Conservation (phyloP, 257 asterid genomes). For the Lycium barbarum region DNA sequence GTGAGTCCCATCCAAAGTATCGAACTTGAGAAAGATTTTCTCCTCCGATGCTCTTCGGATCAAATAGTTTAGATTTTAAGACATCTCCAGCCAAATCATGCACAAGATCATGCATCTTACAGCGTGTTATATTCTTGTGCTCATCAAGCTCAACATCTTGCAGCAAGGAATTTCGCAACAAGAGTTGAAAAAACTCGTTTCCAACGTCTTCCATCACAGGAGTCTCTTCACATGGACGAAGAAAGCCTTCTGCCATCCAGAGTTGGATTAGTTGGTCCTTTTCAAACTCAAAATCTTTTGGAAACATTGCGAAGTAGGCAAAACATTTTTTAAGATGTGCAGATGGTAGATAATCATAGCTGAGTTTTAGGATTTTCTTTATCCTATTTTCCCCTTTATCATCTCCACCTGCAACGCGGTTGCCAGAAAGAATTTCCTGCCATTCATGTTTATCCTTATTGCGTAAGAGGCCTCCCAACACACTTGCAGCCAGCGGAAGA, state of each 20-base stretch:
- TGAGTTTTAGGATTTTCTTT: conserved; percentile 35
- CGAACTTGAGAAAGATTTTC: background rate
- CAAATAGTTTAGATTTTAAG: conserved; percentile 11
- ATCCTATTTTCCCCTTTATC: background rate
- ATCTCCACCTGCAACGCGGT: background rate
- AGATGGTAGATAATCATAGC: conserved; percentile 35
- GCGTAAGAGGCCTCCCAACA: conserved; percentile 21
- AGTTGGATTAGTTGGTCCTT: conserved; percentile 36
- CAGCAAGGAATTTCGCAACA: conserved; percentile 34
- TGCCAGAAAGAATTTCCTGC: background rate
- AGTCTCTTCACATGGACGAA: conserved; percentile 18
- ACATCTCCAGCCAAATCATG: conserved; percentile 38
- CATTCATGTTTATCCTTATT: conserved; percentile 31
- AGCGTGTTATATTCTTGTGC: background rate
- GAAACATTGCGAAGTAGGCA: conserved; percentile 37
- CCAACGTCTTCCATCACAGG: conserved; percentile 38
- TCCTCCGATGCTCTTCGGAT: background rate
- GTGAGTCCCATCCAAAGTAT: conserved; percentile 21
- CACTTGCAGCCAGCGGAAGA: conserved; percentile 37
- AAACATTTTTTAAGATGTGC: conserved; percentile 34
- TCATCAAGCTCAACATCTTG: conserved; percentile 30
- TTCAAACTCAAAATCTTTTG: conserved; percentile 31
- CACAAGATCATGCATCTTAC: conserved; percentile 48
- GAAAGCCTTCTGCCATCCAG: conserved; percentile 43
- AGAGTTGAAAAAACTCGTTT: conserved; percentile 4